Evolutionary conservation across 2,329 filamentous ascomycete genomes (phyloP).

Genomic region (Phialemoniopsis sp.): DNA sequence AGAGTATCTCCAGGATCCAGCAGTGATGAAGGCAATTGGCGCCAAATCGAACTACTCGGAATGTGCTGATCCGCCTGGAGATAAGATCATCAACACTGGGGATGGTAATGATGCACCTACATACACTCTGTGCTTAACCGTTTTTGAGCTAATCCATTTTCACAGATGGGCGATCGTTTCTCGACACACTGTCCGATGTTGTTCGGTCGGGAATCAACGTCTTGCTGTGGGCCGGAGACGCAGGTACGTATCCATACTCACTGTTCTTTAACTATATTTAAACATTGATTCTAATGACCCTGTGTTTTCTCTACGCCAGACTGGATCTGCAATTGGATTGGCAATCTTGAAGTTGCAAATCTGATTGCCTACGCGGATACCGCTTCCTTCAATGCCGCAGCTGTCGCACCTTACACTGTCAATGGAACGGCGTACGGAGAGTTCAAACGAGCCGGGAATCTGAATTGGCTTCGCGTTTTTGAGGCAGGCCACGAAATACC

Average conservation of each 20-base stretch:
- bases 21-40: slow-evolving; percentile 37
- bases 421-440: slow-evolving; percentile 39
- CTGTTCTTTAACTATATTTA: slow-evolving; percentile 7
- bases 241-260: slow-evolving; percentile 21
- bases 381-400: slow-evolving; percentile 30
- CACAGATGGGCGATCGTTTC: slow-evolving; percentile 35
- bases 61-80: slow-evolving; percentile 28
- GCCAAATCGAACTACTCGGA: slow-evolving; percentile 34
- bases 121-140: not conserved
- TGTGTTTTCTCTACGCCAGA: slow-evolving; percentile 22
- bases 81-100: slow-evolving; percentile 33
- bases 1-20: slow-evolving; percentile 29
- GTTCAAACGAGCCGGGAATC: slow-evolving; percentile 45
- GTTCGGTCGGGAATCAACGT: slow-evolving; percentile 43
- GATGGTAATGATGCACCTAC: slow-evolving; percentile 21
- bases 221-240: slow-evolving; percentile 51
- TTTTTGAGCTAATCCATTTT: not conserved
- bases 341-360: slow-evolving; percentile 41
- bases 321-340: slow-evolving; percentile 55
- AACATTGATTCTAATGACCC: not conserved
- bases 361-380: slow-evolving; percentile 35
- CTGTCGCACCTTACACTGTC: slow-evolving; percentile 39
- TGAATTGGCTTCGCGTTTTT: slow-evolving; percentile 44
- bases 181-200: slow-evolving; percentile 35
- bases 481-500: slow-evolving; percentile 36